phyloP scores from a whole-genome alignment of 2,329 filamentous ascomycete species.

The Pseudogymnoascus sp. region DNA sequence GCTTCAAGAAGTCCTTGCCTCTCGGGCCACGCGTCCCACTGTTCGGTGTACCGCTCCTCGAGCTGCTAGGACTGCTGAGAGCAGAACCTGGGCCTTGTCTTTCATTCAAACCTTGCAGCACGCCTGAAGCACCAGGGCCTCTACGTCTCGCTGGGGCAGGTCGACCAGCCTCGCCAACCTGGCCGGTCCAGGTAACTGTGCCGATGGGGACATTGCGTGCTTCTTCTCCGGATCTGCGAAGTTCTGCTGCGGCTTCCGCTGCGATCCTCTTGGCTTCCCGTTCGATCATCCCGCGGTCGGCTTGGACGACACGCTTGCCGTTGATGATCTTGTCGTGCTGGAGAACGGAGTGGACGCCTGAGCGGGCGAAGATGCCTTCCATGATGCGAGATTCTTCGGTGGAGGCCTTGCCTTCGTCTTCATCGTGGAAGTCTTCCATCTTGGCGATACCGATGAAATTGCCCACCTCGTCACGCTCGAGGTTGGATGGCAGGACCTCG shows the following conservation, averaged over 20 bases:
- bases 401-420: slow-evolving; percentile 31
- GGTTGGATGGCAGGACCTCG: slow-evolving; percentile 8
- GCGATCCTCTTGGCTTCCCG: slow-evolving; percentile 75
- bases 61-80: slow-evolving; percentile 34
- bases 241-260: slow-evolving; percentile 64
- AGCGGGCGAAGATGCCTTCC: slow-evolving; percentile 78
- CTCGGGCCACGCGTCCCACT: slow-evolving; percentile 33
- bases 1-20: slow-evolving; percentile 54
- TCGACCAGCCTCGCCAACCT: slow-evolving; percentile 67
- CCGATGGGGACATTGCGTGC: slow-evolving; percentile 69
- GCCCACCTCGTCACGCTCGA: slow-evolving; percentile 34
- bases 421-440: slow-evolving; percentile 52
- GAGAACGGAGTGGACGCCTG: slow-evolving; percentile 80
- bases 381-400: slow-evolving; percentile 69
- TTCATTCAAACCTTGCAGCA: slow-evolving; percentile 49
- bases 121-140: slow-evolving; percentile 41
- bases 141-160: slow-evolving; percentile 42
- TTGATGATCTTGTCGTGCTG: slow-evolving; percentile 90
- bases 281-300: slow-evolving; percentile 70
- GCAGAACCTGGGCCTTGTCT: slow-evolving; percentile 36
- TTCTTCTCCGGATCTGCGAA: slow-evolving; percentile 63
- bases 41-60: slow-evolving; percentile 35
- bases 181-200: slow-evolving; percentile 88
- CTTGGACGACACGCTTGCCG: slow-evolving; percentile 59
- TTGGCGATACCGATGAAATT: slow-evolving; percentile 53